phyloP scores from a whole-genome alignment of 176 grass and related monocot genomes.

The Aegilops sharonensis region DNA sequence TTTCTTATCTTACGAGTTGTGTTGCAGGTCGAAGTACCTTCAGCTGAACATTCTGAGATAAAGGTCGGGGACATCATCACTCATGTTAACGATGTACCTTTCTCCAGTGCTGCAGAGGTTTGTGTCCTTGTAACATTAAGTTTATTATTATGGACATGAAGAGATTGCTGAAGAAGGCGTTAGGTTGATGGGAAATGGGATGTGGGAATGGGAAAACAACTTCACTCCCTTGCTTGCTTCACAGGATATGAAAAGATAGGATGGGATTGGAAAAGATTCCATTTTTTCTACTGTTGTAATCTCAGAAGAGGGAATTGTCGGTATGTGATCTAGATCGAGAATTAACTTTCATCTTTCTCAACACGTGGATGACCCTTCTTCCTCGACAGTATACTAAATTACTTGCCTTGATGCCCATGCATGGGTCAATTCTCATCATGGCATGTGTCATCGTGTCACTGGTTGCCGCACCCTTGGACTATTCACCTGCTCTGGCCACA shows the following conservation, averaged over 20 bases:
- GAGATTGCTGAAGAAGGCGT: background rate
- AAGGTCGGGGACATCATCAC: conserved; percentile 15
- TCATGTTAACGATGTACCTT: conserved; percentile 16
- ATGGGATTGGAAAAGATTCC: background rate
- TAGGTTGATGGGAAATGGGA: background rate
- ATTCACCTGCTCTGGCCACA: background rate
- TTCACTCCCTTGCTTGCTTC: background rate
- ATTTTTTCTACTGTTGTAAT: background rate
- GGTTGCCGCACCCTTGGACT: background rate
- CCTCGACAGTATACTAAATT: background rate
- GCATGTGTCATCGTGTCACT: background rate
- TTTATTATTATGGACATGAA: background rate
- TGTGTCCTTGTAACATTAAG: background rate
- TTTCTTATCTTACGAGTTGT: background rate
- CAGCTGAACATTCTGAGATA: conserved; percentile 3
- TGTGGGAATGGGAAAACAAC: background rate
- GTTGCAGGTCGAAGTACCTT: conserved; percentile 6
- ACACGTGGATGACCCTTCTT: background rate
- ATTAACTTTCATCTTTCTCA: background rate
- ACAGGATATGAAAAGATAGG: background rate
- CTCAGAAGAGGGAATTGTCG: background rate
- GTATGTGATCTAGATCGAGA: background rate
- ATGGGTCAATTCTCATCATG: background rate
- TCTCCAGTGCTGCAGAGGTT: conserved; percentile 29
- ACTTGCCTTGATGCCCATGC: background rate